Percentiles rank a stretch among this genome's conserved stretches.
Evolutionary conservation across 257 asterid genomes (phyloP).

Genomic region (Eucommia ulmoides): DNA sequence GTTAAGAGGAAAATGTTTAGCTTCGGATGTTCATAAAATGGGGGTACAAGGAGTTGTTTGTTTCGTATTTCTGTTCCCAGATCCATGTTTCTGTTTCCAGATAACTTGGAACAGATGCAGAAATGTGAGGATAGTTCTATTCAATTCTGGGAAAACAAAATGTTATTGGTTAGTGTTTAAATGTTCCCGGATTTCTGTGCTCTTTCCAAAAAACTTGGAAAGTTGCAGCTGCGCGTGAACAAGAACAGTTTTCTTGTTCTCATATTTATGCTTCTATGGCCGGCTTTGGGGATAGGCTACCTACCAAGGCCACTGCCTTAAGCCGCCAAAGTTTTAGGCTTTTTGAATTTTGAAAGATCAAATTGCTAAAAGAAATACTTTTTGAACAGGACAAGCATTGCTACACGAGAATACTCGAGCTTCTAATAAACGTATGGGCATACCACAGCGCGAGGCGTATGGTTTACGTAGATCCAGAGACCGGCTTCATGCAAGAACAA

Average conservation of each 20-base stretch:
- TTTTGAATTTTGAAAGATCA: neutral
- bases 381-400: conserved; percentile 78
- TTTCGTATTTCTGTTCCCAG: neutral
- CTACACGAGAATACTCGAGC: conserved; percentile 71
- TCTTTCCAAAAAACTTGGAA: too few relatives aligned
- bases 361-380: neutral
- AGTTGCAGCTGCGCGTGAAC: too few relatives aligned
- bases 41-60: neutral
- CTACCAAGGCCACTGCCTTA: neutral
- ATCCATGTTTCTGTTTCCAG: neutral
- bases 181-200: too few relatives aligned
- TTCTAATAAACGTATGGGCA: conserved; percentile 87
- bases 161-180: too few relatives aligned
- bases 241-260: neutral
- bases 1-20: too few relatives aligned
- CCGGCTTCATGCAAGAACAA: neutral
- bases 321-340: neutral
- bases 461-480: conserved; percentile 48
- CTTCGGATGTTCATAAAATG: too few relatives aligned
- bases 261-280: neutral
- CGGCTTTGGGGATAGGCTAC: neutral
- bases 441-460: conserved; percentile 86
- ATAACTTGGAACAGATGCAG: neutral
- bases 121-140: neutral
- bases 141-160: too few relatives aligned